Base-by-base conservation (phyloP, 176 grass and related monocot genomes). In the Oryza rufipogon region DNA sequence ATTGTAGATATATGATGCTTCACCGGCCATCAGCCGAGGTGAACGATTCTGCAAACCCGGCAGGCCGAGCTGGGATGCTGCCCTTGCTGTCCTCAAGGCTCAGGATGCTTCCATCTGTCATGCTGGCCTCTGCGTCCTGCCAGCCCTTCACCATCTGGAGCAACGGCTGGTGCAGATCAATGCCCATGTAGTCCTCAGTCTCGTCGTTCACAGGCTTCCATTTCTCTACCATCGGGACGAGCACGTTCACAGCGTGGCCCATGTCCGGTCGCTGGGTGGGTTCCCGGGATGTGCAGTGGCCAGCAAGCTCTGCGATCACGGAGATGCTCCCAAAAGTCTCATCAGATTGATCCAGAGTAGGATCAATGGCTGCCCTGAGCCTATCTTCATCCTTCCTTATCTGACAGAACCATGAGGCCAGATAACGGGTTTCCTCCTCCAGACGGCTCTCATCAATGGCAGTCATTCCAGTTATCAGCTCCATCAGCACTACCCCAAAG, bases 121-220 rank as follows among this genome's bases (percentile, higher is more conserved):
- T 86, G 51, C 83, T 93, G 2, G 75, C 83, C 73, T 99, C 96
- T 19, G 91, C 88, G 25, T 91, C 93, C 81, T 99, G 93, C 96
- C 93, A 99, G 19, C 89, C 90, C 49, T 99, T 95, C 48, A 99
- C 96, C 93, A 96, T 96, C 78, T 96, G 93, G 71, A 96, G 92
- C 65, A 99, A 87, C 10, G 96, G 96, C 74, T 88, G 91, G 48
- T 91, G 91, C 22, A 99, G 70, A 83, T 99, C 96, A 32, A 96
- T 95, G 60, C 96, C 96, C 77, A 96, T 88, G 80, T 94, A 94
- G 66, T 96, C 96, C 66, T 99, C 96, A 0, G 86, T 83, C 48
- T 92, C 89, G n/a, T 99, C 88, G 54, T 70, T 99, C 9, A 73
- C 75, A 10, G 96, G 96, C 77, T 76, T 99, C 96, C 96, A 99